phyloP scores from a whole-genome alignment of 1,284 basidiomycete genomes.

The Mrakiaceae sp. region DNA sequence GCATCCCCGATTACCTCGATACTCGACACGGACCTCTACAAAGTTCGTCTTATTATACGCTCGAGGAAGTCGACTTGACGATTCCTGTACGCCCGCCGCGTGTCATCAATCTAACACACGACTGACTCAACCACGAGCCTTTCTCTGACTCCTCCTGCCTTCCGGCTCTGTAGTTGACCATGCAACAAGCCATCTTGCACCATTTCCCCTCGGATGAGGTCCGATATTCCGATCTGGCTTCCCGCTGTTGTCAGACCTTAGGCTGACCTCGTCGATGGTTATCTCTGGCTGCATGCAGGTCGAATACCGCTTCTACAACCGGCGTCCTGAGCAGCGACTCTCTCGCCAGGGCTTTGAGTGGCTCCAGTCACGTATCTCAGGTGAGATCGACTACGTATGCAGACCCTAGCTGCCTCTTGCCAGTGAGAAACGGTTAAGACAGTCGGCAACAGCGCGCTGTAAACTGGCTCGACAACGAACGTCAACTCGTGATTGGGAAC shows the following conservation, averaged over 20 bases:
- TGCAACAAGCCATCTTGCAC: conserved; percentile 88
- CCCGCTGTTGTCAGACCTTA: conserved; percentile 1
- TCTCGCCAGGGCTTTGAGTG: conserved; percentile 54
- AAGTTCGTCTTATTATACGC: conserved; percentile 41
- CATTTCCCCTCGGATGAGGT: conserved; percentile 57
- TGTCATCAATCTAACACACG: not conserved
- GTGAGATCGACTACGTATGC: conserved; percentile 40
- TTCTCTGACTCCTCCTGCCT: not conserved
- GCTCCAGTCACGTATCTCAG: conserved; percentile 52
- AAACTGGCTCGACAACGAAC: conserved; percentile 13
- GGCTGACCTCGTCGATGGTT: not conserved
- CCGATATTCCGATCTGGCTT: conserved; percentile 1
- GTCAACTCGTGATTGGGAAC: not conserved
- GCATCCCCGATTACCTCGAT: conserved; percentile 32
- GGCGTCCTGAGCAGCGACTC: conserved; percentile 60
- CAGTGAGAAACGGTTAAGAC: too few relatives aligned
- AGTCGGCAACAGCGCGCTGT: too few relatives aligned
- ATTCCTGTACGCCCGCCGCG: not conserved
- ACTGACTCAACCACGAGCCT: not conserved
- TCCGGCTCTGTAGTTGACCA: conserved; percentile 56
- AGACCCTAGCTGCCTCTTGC: too few relatives aligned
- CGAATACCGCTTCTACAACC: conserved; percentile 77
- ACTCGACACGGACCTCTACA: conserved; percentile 94
- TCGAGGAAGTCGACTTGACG: not conserved
- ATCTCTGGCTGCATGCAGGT: conserved; percentile 22